Evolutionary conservation across 2,329 filamentous ascomycete genomes (phyloP), one percentile per base, ranked within the genome.

Genomic region (Curvularia verruculosa): DNA sequence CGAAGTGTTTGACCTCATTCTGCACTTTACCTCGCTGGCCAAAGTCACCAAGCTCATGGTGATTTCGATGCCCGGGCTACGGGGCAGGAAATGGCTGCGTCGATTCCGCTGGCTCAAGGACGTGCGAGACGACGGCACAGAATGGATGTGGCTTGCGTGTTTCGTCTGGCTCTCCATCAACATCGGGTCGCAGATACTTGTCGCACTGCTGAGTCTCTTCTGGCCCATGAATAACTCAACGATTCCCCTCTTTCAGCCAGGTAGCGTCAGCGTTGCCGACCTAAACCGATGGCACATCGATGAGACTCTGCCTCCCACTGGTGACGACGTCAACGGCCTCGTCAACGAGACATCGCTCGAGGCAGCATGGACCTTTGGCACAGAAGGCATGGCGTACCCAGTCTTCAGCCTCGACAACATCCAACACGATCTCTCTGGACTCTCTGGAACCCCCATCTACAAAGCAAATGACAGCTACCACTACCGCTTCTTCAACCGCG

Each of bases 41-140:
- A 74, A 73, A 18, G 68, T 75, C 18, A 61, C 62, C 2, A 75
- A 75, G 47, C 60, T 76, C 29, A 73, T 75, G 70, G 50, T 74
- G 18, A 68, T 73, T 7, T 74, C 71, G 0, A 54, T 71, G 5
- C 74, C 74, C 5, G 65, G 72, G 1, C 58, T 74, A 5, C 66
- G 67, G 1, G 60, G 64, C 24, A 52, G 65, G 4, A 72, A 61
- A 13, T 66, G 67, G 18, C 41, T 73, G 12, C 61, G 65, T 1
- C 66, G 60, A 15, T 58, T 72, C 1, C 59, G 64, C 3, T 71
- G 67, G 70, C 70, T 74, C 43, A 65, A 67, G 13, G 68, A 75
- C 7, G 65, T 70, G 0, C 58, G 72, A 37, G 64, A 70, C 10
- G 73, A 75, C 26, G 71, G 64, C 0, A 72, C 71, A 0, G 64